Evolutionary conservation across 306 rosid genomes (phyloP), one percentile per base, ranked within the genome.

Genomic region (Purshia tridentata): DNA sequence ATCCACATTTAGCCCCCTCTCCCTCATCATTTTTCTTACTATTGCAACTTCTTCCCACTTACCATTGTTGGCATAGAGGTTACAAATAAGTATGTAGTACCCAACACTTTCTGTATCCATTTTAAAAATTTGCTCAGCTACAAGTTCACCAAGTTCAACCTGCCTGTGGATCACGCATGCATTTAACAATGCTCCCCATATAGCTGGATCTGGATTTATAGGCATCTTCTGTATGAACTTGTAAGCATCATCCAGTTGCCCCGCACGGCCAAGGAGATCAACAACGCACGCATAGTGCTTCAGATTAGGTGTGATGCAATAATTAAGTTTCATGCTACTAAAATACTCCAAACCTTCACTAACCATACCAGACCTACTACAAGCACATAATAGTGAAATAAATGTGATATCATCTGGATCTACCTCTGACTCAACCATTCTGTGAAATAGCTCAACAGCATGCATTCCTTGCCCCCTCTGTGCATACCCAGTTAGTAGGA

Each of bases 111-210:
- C 72, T 13, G 81, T 72, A 59, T 89, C 96, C 64, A 76, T 78
- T 67, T 72, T 87, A 63, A 93, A 91, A 49, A 93, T 86, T 55
- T 76, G 72, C 51, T 77, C 65, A 18, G 92, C 96, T 8, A 96
- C 98, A 55, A 89, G 86, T 81, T 91, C 91, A 50, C 98, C 97
- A 45, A 93, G 96, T 69, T 91, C 93, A 65, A 89, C 85, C 73
- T 63, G 37, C 70, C 53, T 81, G 80, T 91, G 96, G 67, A 91
- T 84, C 87, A 90, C 82, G 72, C 97, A 93, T 6, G 93, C 93
- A 72, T 91, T 93, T 74, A 93, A 69, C 65, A 93, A 84, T 67
- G 96, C 98, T 69, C 97, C 98, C 96, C 98, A 93, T 78, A 93
- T 81, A 68, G 97, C 91, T 9, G 93, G 80, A 64, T 91, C 98